Percentiles rank a stretch among this genome's conserved stretches.
Evolutionary conservation across 768 basidiomycete genomes (phyloP).

Genomic region (Rhodocollybia butyracea): DNA sequence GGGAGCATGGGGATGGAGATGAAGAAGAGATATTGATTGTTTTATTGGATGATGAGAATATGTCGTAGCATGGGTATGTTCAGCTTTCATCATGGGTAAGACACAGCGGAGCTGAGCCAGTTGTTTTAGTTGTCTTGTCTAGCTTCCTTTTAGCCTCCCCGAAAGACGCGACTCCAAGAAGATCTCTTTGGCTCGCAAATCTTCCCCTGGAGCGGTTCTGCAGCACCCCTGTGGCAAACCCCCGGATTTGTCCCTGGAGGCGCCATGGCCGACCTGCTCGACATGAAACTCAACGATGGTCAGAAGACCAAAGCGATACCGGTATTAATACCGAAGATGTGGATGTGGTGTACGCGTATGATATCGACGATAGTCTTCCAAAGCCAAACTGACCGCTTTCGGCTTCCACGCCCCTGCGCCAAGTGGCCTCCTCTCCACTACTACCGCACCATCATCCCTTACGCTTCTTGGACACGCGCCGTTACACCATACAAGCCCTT

Average conservation of each 20-base stretch:
- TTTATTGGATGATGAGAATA: slow-evolving; percentile 2
- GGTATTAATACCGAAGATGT: too few species aligned
- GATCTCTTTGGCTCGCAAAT: slow-evolving; percentile 2
- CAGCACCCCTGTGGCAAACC: slow-evolving; percentile 2
- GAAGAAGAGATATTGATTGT: slow-evolving; percentile 6
- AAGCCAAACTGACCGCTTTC: background rate
- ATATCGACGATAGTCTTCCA: background rate
- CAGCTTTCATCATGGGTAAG: background rate
- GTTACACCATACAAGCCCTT: slow-evolving; percentile 4
- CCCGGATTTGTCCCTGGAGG: slow-evolving; percentile 4
- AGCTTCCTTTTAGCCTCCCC: background rate
- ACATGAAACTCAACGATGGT: background rate
- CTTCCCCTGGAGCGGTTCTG: slow-evolving; percentile 7
- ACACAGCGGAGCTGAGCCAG: background rate
- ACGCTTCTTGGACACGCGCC: background rate
- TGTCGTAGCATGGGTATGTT: slow-evolving; percentile 3
- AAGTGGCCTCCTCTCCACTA: background rate
- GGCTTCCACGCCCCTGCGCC: background rate
- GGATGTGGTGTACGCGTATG: background rate
- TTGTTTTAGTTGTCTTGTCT: too few species aligned
- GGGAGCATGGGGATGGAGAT: background rate
- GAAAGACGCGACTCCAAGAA: slow-evolving; percentile 1
- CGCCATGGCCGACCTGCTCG: background rate
- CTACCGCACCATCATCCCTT: background rate
- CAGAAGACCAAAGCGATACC: background rate